Conservation (phyloP, 768 basidiomycete species). For the Boletellus ananas region DNA sequence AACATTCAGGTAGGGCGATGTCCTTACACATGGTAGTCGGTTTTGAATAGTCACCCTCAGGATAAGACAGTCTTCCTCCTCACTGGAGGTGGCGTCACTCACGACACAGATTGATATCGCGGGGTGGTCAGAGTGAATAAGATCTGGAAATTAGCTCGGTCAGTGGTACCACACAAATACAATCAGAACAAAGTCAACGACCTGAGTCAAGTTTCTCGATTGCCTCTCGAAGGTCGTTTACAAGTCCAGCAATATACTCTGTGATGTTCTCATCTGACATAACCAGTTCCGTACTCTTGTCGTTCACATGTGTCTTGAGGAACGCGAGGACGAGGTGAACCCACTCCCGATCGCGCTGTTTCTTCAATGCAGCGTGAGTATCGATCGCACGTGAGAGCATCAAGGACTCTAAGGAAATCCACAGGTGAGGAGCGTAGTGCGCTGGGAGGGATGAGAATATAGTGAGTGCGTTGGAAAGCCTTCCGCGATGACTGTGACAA, state of each 20-base stretch:
- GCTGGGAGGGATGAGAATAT: constrained; percentile 80
- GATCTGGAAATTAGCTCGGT: constrained; percentile 43
- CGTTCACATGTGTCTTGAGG: constrained; percentile 63
- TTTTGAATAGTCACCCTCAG: constrained; percentile 63
- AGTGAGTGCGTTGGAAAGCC: constrained; percentile 56
- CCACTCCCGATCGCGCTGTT: constrained; percentile 73
- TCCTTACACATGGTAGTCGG: constrained; percentile 69
- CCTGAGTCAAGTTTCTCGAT: constrained; percentile 54
- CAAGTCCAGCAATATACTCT: constrained; percentile 49
- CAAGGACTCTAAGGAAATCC: constrained; percentile 75
- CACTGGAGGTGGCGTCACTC: constrained; percentile 45
- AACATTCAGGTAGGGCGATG: not conserved
- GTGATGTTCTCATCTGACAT: constrained; percentile 48
- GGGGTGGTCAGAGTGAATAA: constrained; percentile 67
- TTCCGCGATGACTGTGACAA: constrained; percentile 60
- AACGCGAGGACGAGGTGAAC: constrained; percentile 73
- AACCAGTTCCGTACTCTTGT: constrained; percentile 49
- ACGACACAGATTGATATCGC: constrained; percentile 52
- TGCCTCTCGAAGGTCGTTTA: constrained; percentile 45
- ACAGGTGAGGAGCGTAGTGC: constrained; percentile 78
- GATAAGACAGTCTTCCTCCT: constrained; percentile 63
- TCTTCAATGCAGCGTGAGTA: constrained; percentile 55
- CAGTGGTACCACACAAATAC: constrained; percentile 4
- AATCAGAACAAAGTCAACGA: constrained; percentile 26
- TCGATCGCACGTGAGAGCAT: constrained; percentile 75